Conservation (phyloP, 495 filamentous ascomycete species). For the Aspergillus taichungensis region DNA sequence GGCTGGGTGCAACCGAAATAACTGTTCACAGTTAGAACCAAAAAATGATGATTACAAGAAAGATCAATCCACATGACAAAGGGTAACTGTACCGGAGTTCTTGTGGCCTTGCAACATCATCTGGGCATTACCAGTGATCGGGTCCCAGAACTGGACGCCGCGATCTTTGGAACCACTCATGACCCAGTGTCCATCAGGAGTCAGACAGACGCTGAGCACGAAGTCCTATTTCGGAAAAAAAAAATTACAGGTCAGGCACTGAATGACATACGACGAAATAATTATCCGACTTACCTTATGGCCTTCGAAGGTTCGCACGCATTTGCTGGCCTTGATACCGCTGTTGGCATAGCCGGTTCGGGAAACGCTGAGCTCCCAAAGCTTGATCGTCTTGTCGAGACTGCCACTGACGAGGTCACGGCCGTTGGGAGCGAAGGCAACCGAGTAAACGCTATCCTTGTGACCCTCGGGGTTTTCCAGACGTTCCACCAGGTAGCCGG, state of each 20-base stretch:
- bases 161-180: slow-evolving; percentile 87
- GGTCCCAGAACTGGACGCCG: slow-evolving; percentile 91
- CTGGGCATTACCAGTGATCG: slow-evolving; percentile 75
- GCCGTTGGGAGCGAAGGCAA: slow-evolving; percentile 83
- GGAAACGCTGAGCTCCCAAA: slow-evolving; percentile 77
- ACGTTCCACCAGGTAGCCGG: slow-evolving; percentile 72
- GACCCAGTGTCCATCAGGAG: slow-evolving; percentile 81
- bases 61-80: no score
- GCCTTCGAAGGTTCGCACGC: slow-evolving; percentile 82
- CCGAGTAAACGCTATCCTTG: slow-evolving; percentile 87
- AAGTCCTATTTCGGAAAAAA: slow-evolving; percentile 56
- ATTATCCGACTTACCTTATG: slow-evolving; percentile 58
- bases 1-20: slow-evolving; percentile 82
- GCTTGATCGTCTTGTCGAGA: slow-evolving; percentile 91
- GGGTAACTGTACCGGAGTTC: slow-evolving; percentile 56
- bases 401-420: slow-evolving; percentile 81
- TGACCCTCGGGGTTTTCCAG: slow-evolving; percentile 81
- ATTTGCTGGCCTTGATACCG: slow-evolving; percentile 66
- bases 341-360: slow-evolving; percentile 52
- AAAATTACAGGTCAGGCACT: slow-evolving; percentile 1
- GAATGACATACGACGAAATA: slow-evolving; percentile 1
- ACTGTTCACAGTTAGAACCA: slow-evolving; percentile 38
- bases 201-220: slow-evolving; percentile 80
- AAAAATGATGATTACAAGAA: no score
- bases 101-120: slow-evolving; percentile 92